A percentile compares a stretch with the other conserved stretches of the same genome.
These are phyloP conservation scores for Thalassiosira mediterranea DNA, from an alignment of 352 stramenopile genomes.

Conservation along the genomic window DNA sequence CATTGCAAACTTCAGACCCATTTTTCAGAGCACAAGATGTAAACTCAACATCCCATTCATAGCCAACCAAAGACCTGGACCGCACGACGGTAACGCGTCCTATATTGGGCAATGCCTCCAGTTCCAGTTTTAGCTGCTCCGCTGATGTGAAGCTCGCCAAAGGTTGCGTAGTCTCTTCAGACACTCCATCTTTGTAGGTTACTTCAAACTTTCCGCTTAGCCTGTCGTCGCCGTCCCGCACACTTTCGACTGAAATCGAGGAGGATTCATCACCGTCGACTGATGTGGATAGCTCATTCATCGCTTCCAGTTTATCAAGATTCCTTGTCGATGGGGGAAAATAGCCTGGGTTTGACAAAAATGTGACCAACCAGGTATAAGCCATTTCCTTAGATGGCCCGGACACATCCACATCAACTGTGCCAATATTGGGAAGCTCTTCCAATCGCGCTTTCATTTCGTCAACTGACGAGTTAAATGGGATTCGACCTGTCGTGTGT, in stretches of 20 bases:
- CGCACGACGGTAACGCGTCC: slow-evolving; percentile 87
- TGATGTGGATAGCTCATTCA: slow-evolving; percentile 48
- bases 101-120: slow-evolving; percentile 92
- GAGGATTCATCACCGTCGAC: slow-evolving; percentile 41
- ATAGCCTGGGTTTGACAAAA: slow-evolving; percentile 90
- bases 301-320: slow-evolving; percentile 47
- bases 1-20: slow-evolving; percentile 87
- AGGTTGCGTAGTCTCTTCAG: slow-evolving; percentile 82
- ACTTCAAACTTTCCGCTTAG: slow-evolving; percentile 72
- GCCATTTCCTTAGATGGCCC: slow-evolving; percentile 87
- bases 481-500: slow-evolving; percentile 88
- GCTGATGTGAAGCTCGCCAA: slow-evolving; percentile 92
- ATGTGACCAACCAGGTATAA: slow-evolving; percentile 94
- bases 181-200: slow-evolving; percentile 42
- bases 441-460: slow-evolving; percentile 91
- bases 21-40: slow-evolving; percentile 81
- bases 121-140: slow-evolving; percentile 88
- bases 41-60: slow-evolving; percentile 91
- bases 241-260: slow-evolving; percentile 25
- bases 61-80: slow-evolving; percentile 81
- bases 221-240: slow-evolving; percentile 46
- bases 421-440: slow-evolving; percentile 91
- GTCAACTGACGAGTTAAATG: slow-evolving; percentile 88
- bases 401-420: slow-evolving; percentile 87
- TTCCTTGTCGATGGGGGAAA: slow-evolving; percentile 85